Base-by-base conservation (phyloP, 225 moss, liverwort and hornwort species). In the Rhytidiadelphus loreus region DNA sequence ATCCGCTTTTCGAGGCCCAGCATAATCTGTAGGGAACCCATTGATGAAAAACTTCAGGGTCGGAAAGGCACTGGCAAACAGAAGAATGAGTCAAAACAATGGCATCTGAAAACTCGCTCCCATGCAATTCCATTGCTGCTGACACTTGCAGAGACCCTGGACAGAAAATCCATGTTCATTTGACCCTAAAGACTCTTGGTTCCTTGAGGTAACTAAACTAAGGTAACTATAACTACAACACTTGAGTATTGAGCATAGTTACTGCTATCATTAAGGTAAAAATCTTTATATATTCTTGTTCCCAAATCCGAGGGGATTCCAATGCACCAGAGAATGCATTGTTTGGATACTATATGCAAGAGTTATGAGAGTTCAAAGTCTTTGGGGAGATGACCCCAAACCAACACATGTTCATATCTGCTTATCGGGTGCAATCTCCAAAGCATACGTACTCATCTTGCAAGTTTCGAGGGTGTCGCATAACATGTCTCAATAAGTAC, bases 41-140 rank as follows among this genome's bases (percentile, higher is more conserved):
- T 95, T 95, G 93, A 95, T 90, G 96, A 97, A 98, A 92, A 96
- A 96, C 95, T 95, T 96, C 94, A 98, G 94, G 81, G 98, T 98
- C 91, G 98, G 98, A 92, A 92, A 98, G 85, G 92, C 95, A 92
- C 96, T 96, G 96, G 93, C 89, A 92, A 82, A 94, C 90, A 95
- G 89, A 88, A 84, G 43, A 85, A 74, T 55, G 37, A 82, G 91
- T 92, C 92, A 94, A 90, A 89, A 84, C 35, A 86, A 68, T 74
- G 92, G 44, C 82, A 86, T 57, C 62, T 85, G 64, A 79, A 78
- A 83, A 61, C 58, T 55, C 57, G 66, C 30, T 75, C 66, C 71
- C 56, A 22, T 24, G 46, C 24, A 63, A 90, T 32, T 56, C 83
- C 24, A 44, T 63, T 53, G 56, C 53, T 25, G n/a, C 83, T 48